These are phyloP conservation scores for Penicillium canariense DNA, from an alignment of 495 filamentous ascomycete genomes.

Conservation along the genomic window DNA sequence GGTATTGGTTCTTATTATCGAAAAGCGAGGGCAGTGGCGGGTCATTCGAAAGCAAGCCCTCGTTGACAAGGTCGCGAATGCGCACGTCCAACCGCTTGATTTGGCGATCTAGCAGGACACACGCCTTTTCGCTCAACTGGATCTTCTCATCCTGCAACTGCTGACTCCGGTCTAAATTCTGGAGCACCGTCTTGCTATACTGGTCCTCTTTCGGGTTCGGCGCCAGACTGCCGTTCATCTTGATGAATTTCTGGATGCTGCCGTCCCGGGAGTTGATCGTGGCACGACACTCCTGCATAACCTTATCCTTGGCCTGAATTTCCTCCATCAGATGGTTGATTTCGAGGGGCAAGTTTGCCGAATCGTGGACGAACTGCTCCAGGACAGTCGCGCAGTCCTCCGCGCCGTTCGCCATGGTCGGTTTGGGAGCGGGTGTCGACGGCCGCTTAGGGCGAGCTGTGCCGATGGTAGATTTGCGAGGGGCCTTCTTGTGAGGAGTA, in stretches of 20 bases:
- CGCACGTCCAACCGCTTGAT: constrained; percentile 82
- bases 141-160: constrained; percentile 86
- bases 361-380: constrained; percentile 88
- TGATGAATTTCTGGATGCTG: constrained; percentile 88
- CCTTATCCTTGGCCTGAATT: constrained; percentile 83
- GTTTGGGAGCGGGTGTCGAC: not conserved
- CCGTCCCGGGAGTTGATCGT: constrained; percentile 74
- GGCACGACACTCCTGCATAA: constrained; percentile 68
- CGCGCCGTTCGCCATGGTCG: constrained; percentile 38
- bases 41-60: constrained; percentile 74
- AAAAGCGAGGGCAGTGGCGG: constrained; percentile 78
- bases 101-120: constrained; percentile 80
- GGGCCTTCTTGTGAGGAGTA: no score
- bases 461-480: no score
- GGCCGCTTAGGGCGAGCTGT: not conserved
- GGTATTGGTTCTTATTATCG: constrained; percentile 56
- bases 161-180: constrained; percentile 68
- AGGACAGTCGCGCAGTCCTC: constrained; percentile 88
- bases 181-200: constrained; percentile 65
- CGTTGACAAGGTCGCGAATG: constrained; percentile 77
- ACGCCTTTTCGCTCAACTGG: constrained; percentile 71
- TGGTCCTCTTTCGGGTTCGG: constrained; percentile 84
- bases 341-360: constrained; percentile 87
- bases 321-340: constrained; percentile 92
- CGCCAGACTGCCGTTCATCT: constrained; percentile 72